These are phyloP conservation scores for Tetraselmis striata DNA, from an alignment of 139 green algal species.

Conservation along the genomic window DNA sequence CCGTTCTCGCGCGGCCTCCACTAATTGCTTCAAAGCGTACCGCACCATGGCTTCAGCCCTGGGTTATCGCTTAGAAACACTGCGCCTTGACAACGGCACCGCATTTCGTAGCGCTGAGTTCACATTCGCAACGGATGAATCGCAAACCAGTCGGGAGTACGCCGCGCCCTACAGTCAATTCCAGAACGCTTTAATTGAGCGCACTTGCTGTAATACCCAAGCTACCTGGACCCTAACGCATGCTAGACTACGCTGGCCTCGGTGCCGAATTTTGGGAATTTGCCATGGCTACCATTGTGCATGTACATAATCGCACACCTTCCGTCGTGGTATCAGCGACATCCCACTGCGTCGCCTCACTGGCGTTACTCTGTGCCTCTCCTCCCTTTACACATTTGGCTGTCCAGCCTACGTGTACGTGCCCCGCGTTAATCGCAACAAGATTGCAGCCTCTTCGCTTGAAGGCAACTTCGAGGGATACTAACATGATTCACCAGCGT, in stretches of 20 bases:
- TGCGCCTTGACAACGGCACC: background rate
- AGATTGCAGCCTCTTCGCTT: background rate
- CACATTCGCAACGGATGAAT: background rate
- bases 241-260: background rate
- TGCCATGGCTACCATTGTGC: background rate
- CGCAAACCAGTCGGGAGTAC: background rate
- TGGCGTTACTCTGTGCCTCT: background rate
- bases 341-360: background rate
- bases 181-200: background rate
- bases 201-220: background rate
- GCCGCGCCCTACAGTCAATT: background rate
- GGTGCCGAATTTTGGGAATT: background rate
- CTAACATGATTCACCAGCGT: background rate
- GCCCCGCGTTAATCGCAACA: background rate
- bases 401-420: background rate
- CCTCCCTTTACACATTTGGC: background rate
- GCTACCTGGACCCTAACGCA: background rate
- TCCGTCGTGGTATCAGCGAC: background rate
- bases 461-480: background rate
- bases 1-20: background rate
- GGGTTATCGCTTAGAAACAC: background rate
- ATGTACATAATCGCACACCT: background rate
- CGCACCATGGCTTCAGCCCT: background rate
- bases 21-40: background rate
- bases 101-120: background rate